A percentile compares a stretch with the other conserved stretches of the same genome.
phyloP scores from a whole-genome alignment of 2,329 filamentous ascomycete genomes.

The Alternaria dauci region DNA sequence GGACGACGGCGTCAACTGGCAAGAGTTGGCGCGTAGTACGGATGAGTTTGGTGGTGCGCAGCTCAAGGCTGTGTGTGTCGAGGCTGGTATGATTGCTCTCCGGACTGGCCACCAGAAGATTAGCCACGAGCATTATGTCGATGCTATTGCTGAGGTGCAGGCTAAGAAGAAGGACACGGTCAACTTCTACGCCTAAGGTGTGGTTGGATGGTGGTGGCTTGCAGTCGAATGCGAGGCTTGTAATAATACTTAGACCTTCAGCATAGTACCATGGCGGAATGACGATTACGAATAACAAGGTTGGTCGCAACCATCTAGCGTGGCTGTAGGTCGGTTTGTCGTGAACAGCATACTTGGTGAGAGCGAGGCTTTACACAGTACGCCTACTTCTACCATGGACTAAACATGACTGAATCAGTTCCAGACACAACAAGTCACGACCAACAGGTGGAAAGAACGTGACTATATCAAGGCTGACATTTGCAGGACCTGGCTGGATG shows the following conservation, averaged over 20 bases:
- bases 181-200: conserved; percentile 53
- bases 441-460: not conserved
- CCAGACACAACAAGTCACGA: not conserved
- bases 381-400: not conserved
- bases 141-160: conserved; percentile 90
- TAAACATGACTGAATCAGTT: not conserved
- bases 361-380: not conserved
- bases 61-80: conserved; percentile 97
- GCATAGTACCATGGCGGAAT: conserved; percentile 24
- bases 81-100: conserved; percentile 98
- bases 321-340: not conserved
- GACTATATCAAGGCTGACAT: not conserved
- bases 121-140: conserved; percentile 97
- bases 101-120: conserved; percentile 96
- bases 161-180: conserved; percentile 87
- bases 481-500: not conserved
- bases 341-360: not conserved
- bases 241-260: conserved; percentile 47
- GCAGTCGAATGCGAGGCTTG: conserved; percentile 34
- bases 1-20: conserved; percentile 92
- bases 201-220: conserved; percentile 14
- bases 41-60: conserved; percentile 98
- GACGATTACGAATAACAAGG: conserved; percentile 16
- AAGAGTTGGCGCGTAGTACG: conserved; percentile 91
- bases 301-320: not conserved